Conservation (phyloP, 495 filamentous ascomycete species). For the Echria macrotheca region DNA sequence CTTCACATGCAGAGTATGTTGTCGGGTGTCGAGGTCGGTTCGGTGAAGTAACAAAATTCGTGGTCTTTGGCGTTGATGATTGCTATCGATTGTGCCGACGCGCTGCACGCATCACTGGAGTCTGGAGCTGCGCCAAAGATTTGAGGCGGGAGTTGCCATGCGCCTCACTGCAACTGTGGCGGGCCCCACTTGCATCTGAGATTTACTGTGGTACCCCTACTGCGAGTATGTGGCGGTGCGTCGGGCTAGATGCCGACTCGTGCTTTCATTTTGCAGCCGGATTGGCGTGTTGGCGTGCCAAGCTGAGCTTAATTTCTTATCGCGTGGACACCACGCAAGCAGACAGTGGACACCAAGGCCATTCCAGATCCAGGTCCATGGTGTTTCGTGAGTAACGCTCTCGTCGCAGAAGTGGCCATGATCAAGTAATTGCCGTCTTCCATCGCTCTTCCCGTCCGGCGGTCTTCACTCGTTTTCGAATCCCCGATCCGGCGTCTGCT, state of each 20-base stretch:
- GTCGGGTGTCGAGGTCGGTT: no score
- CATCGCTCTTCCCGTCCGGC: not conserved
- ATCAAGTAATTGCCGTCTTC: conserved; percentile 1
- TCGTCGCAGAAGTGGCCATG: conserved; percentile 4
- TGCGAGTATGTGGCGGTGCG: conserved; percentile 4
- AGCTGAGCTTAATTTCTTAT: conserved; percentile 15
- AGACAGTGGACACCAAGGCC: no score
- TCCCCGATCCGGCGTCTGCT: no score
- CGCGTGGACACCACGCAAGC: not conserved
- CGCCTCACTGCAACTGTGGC: no score
- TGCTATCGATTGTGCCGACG: not conserved
- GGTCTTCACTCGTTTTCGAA: conserved; percentile 5
- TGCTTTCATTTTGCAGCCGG: not conserved
- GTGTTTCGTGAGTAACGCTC: no score
- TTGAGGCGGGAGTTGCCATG: conserved; percentile 4
- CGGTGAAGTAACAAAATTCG: not conserved
- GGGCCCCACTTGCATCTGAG: no score
- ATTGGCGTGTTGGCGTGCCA: conserved; percentile 13
- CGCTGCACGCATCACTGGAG: not conserved
- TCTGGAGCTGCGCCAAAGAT: conserved; percentile 9
- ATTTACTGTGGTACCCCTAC: not conserved
- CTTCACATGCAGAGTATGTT: not conserved
- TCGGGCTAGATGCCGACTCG: not conserved
- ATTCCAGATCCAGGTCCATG: no score
- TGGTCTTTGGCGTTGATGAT: not conserved